These are phyloP conservation scores for Aspergillus biplanus DNA, from an alignment of 495 filamentous ascomycete species.

Conservation along the genomic window DNA sequence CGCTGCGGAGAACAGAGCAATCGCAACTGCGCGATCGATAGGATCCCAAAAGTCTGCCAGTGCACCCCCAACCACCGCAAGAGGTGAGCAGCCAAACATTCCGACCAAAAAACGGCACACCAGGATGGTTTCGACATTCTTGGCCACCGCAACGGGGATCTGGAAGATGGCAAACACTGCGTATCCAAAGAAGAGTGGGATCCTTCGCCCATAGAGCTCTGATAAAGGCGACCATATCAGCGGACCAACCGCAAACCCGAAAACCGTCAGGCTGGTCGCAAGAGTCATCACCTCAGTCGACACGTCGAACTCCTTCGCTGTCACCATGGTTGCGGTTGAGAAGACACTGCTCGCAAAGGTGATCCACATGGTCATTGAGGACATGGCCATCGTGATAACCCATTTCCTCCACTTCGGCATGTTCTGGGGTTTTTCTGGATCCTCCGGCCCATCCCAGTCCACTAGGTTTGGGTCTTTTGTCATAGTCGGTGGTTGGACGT, in stretches of 20 bases:
- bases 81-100: conserved; percentile 63
- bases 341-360: conserved; percentile 65
- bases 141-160: conserved; percentile 62
- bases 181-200: conserved; percentile 60
- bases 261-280: conserved; percentile 59
- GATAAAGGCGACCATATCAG: conserved; percentile 59
- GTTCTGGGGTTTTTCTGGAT: conserved; percentile 75
- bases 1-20: conserved; percentile 56
- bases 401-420: conserved; percentile 66
- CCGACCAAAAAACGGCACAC: conserved; percentile 65
- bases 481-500: conserved; percentile 18
- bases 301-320: conserved; percentile 54
- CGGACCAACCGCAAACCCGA: conserved; percentile 59
- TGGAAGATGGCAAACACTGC: conserved; percentile 62
- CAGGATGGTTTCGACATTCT: conserved; percentile 62
- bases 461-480: conserved; percentile 47
- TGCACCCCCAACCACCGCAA: conserved; percentile 63
- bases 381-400: conserved; percentile 66
- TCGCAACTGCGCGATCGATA: conserved; percentile 62
- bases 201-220: conserved; percentile 60
- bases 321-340: conserved; percentile 54
- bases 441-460: conserved; percentile 54
- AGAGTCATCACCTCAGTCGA: conserved; percentile 59
- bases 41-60: conserved; percentile 65
- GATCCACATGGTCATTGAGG: conserved; percentile 59